Base-by-base conservation (phyloP, 768 basidiomycete species). In the Russula foetens region DNA sequence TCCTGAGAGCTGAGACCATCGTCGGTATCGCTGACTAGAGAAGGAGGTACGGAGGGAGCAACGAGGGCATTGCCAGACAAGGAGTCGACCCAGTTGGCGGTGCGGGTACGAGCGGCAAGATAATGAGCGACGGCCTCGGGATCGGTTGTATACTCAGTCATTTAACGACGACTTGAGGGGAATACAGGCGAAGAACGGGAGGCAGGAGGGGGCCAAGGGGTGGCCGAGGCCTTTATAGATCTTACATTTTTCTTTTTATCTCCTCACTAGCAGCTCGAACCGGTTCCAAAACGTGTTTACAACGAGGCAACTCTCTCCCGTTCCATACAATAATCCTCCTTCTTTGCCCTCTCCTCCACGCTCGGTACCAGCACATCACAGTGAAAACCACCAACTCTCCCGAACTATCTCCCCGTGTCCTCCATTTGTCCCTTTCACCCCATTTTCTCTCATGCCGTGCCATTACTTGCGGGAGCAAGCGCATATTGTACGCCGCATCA, bases 91-190 rank as follows among this genome's bases (percentile, higher is more conserved):
- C 88, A 90, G 69, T 78, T 68, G 28, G 79, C 78, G 5, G 85
- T 88, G 51, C 88, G 80, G 28, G 85, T 79, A 50, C 79, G 80
- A 63, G 86, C 75, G 56, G 74, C 75, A 74, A 82, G 77, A 69
- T 78, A 85, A 68, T 83, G 79, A 52, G 78, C 77, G 48, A 81
- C 72, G 49, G 83, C 81, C 63, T 84, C 81, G 1, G 84, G 79
- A 45, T 82, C 82, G 47, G 77, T 75, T 0, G 80, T 78, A 70
- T 84, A 84, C 73, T 85, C 84, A 56, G 84, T 84, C 85, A 88
- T 86, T 35, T 63, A 26, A 26, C 38, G 7, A 26, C 38, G 7
- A 14, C 38, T 38, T 6, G 9, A 8, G 24, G 12, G 24, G 24
- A 12, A 2, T 7, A 9, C 52, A n/a, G 39, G 63, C 52, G 56